These are phyloP conservation scores for Pyricularia pennisetigena DNA, from an alignment of 2,329 filamentous ascomycete genomes.

Conservation along the genomic window DNA sequence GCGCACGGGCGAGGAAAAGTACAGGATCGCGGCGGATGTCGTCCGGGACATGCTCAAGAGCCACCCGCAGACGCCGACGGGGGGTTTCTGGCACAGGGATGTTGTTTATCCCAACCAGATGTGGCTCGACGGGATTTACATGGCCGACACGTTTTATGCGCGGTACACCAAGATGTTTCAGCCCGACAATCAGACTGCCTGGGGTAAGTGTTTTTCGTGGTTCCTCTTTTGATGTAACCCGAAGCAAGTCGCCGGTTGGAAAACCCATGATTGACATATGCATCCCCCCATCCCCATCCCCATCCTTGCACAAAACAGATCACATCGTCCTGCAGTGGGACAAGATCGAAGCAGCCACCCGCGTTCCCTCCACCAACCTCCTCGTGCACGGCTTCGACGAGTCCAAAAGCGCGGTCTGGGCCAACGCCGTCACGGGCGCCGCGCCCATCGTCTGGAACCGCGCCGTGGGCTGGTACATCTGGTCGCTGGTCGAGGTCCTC, in stretches of 20 bases:
- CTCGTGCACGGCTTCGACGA: slow-evolving; percentile 46
- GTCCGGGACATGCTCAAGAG: slow-evolving; percentile 35
- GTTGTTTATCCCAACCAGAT: slow-evolving; percentile 40
- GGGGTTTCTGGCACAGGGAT: slow-evolving; percentile 44
- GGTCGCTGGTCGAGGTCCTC: slow-evolving; percentile 13
- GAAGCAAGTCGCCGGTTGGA: background rate
- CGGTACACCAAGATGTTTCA: slow-evolving; percentile 28
- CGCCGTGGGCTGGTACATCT: slow-evolving; percentile 41
- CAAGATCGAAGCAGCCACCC: slow-evolving; percentile 11
- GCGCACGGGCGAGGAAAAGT: slow-evolving; percentile 32
- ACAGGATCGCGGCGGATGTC: slow-evolving; percentile 34
- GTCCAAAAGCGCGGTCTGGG: slow-evolving; percentile 37
- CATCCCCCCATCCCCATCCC: no score
- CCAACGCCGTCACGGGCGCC: slow-evolving; percentile 35
- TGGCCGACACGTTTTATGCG: slow-evolving; percentile 35
- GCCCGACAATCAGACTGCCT: slow-evolving; percentile 26
- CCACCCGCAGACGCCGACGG: slow-evolving; percentile 37
- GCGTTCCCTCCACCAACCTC: slow-evolving; percentile 14
- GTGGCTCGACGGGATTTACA: slow-evolving; percentile 48
- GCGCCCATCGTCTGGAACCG: slow-evolving; percentile 43
- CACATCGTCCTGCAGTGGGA: slow-evolving; percentile 17
- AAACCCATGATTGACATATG: background rate
- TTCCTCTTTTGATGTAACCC: background rate
- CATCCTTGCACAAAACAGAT: no score
- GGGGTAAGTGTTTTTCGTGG: slow-evolving; percentile 11